phyloP scores from a whole-genome alignment of 495 filamentous ascomycete species.

The Penicillium pancosmium region DNA sequence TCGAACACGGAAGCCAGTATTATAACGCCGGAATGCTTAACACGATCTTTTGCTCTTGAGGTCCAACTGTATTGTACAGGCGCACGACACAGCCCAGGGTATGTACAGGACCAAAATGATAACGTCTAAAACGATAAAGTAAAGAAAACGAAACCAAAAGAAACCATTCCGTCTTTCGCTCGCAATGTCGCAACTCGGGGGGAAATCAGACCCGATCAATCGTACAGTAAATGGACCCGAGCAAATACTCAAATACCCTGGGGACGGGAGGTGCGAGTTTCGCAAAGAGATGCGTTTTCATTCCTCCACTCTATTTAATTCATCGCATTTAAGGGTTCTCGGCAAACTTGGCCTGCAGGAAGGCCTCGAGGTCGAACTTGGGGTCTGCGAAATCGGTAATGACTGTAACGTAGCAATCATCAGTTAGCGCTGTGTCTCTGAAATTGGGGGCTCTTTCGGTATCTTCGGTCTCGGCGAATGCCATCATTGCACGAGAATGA shows the following conservation, averaged over 20 bases:
- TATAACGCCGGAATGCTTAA: slow-evolving; percentile 40
- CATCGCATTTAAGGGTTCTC: slow-evolving; percentile 50
- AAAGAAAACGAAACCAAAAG: slow-evolving; percentile 37
- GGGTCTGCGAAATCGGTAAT: slow-evolving; percentile 81
- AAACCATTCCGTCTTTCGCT: slow-evolving; percentile 50
- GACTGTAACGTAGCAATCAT: slow-evolving; percentile 52
- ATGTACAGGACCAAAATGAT: slow-evolving; percentile 52
- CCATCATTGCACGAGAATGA: slow-evolving; percentile 1
- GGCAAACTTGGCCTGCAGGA: slow-evolving; percentile 65
- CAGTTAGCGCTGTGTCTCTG: slow-evolving; percentile 25
- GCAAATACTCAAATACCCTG: slow-evolving; percentile 43
- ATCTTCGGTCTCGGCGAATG: neutral
- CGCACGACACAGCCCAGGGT: slow-evolving; percentile 51
- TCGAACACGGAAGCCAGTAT: slow-evolving; percentile 11
- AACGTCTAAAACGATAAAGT: slow-evolving; percentile 46
- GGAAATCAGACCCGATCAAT: slow-evolving; percentile 52
- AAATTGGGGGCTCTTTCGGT: slow-evolving; percentile 4
- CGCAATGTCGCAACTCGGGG: slow-evolving; percentile 50
- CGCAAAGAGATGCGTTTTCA: slow-evolving; percentile 39
- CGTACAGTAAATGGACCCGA: slow-evolving; percentile 52
- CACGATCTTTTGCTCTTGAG: slow-evolving; percentile 51
- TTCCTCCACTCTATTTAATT: slow-evolving; percentile 35
- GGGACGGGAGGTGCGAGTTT: slow-evolving; percentile 35
- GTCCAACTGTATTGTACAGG: slow-evolving; percentile 51
- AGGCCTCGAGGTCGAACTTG: slow-evolving; percentile 89